Percentiles rank a stretch among this genome's conserved stretches.
Conservation (phyloP, 208 protist genomes). For the Lotmaria passim region DNA sequence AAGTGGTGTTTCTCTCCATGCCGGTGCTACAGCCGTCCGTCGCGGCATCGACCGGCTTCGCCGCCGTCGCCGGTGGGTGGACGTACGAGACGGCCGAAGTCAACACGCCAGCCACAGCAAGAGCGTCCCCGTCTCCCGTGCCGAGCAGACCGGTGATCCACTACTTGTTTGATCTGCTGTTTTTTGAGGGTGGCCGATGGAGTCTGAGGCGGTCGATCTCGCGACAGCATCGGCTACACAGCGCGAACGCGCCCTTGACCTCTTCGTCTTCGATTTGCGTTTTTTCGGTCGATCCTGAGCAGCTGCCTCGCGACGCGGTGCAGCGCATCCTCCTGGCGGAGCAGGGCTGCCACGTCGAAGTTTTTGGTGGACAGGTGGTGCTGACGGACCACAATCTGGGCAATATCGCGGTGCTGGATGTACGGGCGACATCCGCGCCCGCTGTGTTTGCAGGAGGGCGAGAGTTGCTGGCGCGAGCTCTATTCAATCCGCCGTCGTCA, state of each 20-base stretch:
- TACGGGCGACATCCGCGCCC: constrained; percentile 4
- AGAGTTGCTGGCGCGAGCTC: not conserved
- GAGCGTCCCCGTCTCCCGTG: not conserved
- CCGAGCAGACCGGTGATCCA: not conserved
- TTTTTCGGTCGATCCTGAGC: constrained; percentile 6
- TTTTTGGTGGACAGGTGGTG: constrained; percentile 35
- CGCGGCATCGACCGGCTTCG: constrained; percentile 37
- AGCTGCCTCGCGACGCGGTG: constrained; percentile 15
- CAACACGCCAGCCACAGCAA: not conserved
- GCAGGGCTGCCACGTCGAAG: constrained; percentile 23
- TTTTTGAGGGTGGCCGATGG: constrained; percentile 18
- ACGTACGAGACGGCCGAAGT: not conserved
- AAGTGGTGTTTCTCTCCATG: constrained; percentile 18
- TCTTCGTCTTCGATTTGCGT: constrained; percentile 3
- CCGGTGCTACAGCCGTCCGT: constrained; percentile 39
- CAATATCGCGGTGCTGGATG: constrained; percentile 23
- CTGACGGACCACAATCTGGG: constrained; percentile 28
- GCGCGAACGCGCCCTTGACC: not conserved
- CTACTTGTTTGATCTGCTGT: constrained; percentile 34
- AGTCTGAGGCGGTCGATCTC: not conserved
- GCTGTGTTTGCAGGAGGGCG: too few species aligned
- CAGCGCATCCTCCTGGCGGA: constrained; percentile 21
- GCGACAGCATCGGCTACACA: not conserved
- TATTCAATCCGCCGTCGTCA: not conserved
- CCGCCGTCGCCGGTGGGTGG: constrained; percentile 37